A percentile compares a stretch with the other conserved stretches of the same genome.
Conservation (phyloP, 495 filamentous ascomycete genomes). For the Wilcoxina mikolae region DNA sequence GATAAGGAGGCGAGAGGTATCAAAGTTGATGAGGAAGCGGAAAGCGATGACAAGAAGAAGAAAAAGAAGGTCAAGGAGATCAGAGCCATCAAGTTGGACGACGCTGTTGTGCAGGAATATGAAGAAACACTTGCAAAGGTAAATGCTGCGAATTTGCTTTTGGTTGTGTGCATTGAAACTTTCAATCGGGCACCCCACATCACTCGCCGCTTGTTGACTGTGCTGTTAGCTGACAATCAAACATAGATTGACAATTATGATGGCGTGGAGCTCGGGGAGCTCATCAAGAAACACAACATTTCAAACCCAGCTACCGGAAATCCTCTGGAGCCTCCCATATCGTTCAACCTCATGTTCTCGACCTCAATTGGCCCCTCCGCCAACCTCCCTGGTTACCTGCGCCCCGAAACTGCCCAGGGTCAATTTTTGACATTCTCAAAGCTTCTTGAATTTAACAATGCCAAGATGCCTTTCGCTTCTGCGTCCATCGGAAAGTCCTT, state of each 20-base stretch:
- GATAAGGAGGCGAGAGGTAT: slow-evolving; percentile 64
- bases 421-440: slow-evolving; percentile 64
- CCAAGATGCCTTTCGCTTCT: slow-evolving; percentile 60
- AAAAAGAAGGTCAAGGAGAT: slow-evolving; percentile 44
- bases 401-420: slow-evolving; percentile 62
- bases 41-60: slow-evolving; percentile 40
- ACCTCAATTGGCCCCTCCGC: slow-evolving; percentile 57
- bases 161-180: background rate
- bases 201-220: background rate
- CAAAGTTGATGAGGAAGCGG: slow-evolving; percentile 51
- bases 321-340: slow-evolving; percentile 45
- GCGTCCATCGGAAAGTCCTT: slow-evolving; percentile 67
- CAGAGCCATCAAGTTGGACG: slow-evolving; percentile 48
- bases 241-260: slow-evolving; percentile 57
- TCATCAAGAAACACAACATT: slow-evolving; percentile 59
- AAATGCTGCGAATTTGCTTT: background rate
- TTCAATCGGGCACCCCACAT: background rate
- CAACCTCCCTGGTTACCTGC: slow-evolving; percentile 43
- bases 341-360: slow-evolving; percentile 71
- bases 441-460: slow-evolving; percentile 63
- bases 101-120: slow-evolving; percentile 54
- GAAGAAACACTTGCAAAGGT: slow-evolving; percentile 53
- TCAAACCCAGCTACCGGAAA: slow-evolving; percentile 48
- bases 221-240: background rate
- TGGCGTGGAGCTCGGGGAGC: slow-evolving; percentile 50